Conservation (phyloP, 2,329 filamentous ascomycete genomes). For the Colletotrichum melonis region DNA sequence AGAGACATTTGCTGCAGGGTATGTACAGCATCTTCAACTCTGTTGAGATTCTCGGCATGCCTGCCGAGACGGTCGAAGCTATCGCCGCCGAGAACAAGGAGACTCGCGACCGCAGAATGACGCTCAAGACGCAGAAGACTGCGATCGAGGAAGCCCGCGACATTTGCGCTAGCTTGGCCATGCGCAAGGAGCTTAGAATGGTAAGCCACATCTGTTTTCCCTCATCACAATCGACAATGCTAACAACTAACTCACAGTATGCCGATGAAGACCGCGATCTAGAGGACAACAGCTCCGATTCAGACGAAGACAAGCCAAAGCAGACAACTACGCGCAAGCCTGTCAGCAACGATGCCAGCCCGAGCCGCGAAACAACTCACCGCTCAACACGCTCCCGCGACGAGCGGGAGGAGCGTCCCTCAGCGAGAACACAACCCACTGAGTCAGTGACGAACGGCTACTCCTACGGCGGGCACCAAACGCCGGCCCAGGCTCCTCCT, state of each 20-base stretch:
- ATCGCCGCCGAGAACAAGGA: conserved; percentile 66
- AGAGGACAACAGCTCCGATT: conserved; percentile 42
- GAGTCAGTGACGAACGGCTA: conserved; percentile 22
- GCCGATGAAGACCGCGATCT: conserved; percentile 42
- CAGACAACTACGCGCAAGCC: conserved; percentile 25
- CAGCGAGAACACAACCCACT: not conserved
- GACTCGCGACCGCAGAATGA: conserved; percentile 59
- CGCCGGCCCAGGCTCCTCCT: not conserved
- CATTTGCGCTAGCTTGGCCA: conserved; percentile 61
- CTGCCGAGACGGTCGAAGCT: conserved; percentile 56
- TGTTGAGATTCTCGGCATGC: conserved; percentile 62
- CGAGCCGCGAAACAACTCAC: conserved; percentile 8
- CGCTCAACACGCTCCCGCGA: conserved; percentile 24
- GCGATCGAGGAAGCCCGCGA: conserved; percentile 63
- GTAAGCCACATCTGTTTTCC: conserved; percentile 4
- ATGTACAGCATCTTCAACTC: conserved; percentile 65
- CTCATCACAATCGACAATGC: not conserved
- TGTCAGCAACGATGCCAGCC: conserved; percentile 15
- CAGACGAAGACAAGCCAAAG: conserved; percentile 38
- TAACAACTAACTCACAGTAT: conserved; percentile 34
- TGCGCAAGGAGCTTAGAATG: conserved; percentile 61
- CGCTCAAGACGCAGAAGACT: conserved; percentile 59
- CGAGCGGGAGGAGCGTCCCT: conserved; percentile 15
- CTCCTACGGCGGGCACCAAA: conserved; percentile 6
- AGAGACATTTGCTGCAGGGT: conserved; percentile 62